These are phyloP conservation scores for Boletus subcaerulescens DNA, from an alignment of 768 basidiomycete species.

Conservation along the genomic window DNA sequence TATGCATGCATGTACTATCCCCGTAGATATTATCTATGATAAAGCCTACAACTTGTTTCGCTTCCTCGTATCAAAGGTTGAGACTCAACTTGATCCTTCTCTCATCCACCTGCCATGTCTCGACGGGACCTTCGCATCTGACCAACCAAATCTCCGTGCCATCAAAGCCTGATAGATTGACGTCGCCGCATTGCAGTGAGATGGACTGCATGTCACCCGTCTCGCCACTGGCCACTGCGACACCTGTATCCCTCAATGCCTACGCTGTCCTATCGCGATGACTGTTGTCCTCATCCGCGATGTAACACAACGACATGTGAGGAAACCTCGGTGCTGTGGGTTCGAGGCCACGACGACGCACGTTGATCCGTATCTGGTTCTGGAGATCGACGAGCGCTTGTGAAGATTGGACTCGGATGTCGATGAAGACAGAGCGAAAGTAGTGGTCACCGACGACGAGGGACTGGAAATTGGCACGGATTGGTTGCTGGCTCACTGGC, in stretches of 20 bases:
- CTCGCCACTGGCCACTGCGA: conserved; percentile 25
- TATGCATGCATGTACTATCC: neutral
- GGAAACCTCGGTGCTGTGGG: conserved; percentile 58
- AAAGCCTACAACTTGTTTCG: neutral
- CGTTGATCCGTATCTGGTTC: conserved; percentile 38
- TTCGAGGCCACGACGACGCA: conserved; percentile 35
- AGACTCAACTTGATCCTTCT: conserved; percentile 32
- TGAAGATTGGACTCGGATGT: conserved; percentile 38
- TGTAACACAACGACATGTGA: conserved; percentile 74
- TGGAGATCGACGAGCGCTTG: conserved; percentile 49
- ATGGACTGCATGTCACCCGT: conserved; percentile 27
- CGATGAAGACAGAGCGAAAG: conserved; percentile 68
- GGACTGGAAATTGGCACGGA: conserved; percentile 49
- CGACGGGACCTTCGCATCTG: conserved; percentile 58
- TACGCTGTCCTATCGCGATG: conserved; percentile 50
- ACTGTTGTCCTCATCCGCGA: conserved; percentile 57
- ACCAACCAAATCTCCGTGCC: conserved; percentile 57
- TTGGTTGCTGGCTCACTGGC: conserved; percentile 30
- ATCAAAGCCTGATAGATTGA: conserved; percentile 42
- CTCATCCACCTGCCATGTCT: conserved; percentile 49
- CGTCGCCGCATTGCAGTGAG: conserved; percentile 21
- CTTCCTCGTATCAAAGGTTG: neutral
- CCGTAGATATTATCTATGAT: neutral
- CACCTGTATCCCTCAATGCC: conserved; percentile 38
- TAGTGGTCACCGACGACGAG: conserved; percentile 60